Base-by-base conservation (phyloP, 1,284 basidiomycete species). In the Xerocomus amazonicus region DNA sequence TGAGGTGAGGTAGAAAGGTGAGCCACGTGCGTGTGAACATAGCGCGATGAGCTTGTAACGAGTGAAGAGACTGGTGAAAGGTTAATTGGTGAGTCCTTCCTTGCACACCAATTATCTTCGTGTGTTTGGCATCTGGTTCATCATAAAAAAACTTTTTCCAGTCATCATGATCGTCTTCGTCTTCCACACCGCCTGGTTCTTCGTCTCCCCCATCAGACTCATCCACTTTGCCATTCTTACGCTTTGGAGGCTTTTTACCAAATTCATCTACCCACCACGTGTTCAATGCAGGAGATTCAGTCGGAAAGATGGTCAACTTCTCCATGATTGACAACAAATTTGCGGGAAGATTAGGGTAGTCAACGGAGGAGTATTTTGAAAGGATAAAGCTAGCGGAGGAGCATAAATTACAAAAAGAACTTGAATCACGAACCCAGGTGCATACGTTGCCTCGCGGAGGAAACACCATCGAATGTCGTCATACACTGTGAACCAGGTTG, bases 391-490 rank as follows among this genome's bases (percentile, higher is more conserved):
- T 69, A 41, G 34, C 26, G 8, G 47, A 47, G 16, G 10, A 39
- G 28, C 37, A 31, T 41, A 47, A 57, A 41, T 45, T 26, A 52
- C 32, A 48, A 32, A 6, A n/a, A 33, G 2, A 10, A 4, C 27
- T 17, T 1, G n/a, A 26, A 27, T 48, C 16, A 45, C 14, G 27
- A 35, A 39, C 43, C 31, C 17, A 29, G 12, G 47, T 33, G 72
- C 83, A 46, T 72, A 92, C 87, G 78, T 81, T 27, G 89, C 75
- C 61, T 97, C 93, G 34, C 89, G 81, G 52, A 97, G 79, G 72
- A 97, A 97, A 68, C 90, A 92, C 86, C 90, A 97, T 51, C 95
- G 83, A 26, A 98, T 75, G 65, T 98, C 97, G 56, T 95, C 91
- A 65, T 95, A 73, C 14, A 88, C 81, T 56, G 83, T 83, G 53